A percentile compares a stretch with the other conserved stretches of the same genome.
These are phyloP conservation scores for Nematocida minor DNA, from an alignment of 371 early-diverging fungal species.

Conservation along the genomic window DNA sequence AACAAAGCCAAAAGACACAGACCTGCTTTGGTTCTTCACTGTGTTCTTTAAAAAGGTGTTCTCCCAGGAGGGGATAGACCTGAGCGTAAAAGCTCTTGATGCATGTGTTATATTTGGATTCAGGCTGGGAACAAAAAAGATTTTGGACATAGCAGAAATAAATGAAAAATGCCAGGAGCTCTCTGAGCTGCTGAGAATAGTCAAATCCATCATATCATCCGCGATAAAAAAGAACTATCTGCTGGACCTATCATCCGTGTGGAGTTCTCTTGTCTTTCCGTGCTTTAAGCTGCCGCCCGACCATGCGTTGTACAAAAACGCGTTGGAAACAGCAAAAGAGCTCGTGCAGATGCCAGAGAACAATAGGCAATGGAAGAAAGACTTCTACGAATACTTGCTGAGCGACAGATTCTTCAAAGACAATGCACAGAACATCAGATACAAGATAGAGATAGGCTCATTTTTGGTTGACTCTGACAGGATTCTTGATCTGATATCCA, in stretches of 20 bases:
- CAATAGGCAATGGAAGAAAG: constrained; percentile 46
- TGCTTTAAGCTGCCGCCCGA: neutral
- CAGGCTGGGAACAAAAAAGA: neutral
- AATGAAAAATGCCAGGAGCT: neutral
- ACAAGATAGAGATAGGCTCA: constrained; percentile 46
- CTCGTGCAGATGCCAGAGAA: neutral
- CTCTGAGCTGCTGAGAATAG: neutral
- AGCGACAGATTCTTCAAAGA: constrained; percentile 55
- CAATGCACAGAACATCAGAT: constrained; percentile 24
- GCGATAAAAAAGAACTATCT: neutral
- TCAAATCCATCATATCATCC: neutral
- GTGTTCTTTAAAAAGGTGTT: neutral
- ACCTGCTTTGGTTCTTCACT: neutral
- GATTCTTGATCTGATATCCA: constrained; percentile 45
- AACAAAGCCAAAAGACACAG: constrained; percentile 9
- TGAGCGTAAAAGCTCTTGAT: constrained; percentile 7
- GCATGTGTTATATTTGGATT: neutral
- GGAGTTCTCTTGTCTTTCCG: constrained; percentile 23
- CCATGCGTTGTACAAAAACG: neutral
- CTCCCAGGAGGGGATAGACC: neutral
- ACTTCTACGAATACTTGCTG: constrained; percentile 48
- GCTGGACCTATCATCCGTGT: constrained; percentile 1
- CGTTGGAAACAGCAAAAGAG: neutral
- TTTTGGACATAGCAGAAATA: neutral
- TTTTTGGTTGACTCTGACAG: constrained; percentile 29